Percentiles rank a stretch among this genome's conserved stretches.
phyloP scores from a whole-genome alignment of 208 protist species.

The Crithidia mellificae region DNA sequence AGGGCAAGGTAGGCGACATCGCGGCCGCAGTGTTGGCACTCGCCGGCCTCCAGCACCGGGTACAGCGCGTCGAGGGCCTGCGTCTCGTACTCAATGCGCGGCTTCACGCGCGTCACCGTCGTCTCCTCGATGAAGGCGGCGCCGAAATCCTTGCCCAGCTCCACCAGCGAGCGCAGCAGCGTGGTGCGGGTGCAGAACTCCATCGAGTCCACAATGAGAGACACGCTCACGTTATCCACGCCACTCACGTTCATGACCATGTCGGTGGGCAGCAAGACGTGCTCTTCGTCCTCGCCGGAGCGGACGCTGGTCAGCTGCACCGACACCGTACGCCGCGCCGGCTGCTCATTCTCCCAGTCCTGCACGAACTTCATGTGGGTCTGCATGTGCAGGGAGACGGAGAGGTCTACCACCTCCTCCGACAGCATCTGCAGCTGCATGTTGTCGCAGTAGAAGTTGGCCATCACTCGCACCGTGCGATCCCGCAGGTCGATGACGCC shows the following conservation, averaged over 20 bases:
- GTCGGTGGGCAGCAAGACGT: slow-evolving; percentile 63
- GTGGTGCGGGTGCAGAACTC: slow-evolving; percentile 64
- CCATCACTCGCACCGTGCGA: slow-evolving; percentile 37
- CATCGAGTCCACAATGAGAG: slow-evolving; percentile 48
- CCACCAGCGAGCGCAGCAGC: slow-evolving; percentile 65
- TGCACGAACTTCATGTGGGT: slow-evolving; percentile 39
- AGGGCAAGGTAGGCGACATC: slow-evolving; percentile 39
- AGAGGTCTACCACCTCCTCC: slow-evolving; percentile 70
- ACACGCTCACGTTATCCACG: slow-evolving; percentile 63
- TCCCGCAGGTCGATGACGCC: slow-evolving; percentile 25
- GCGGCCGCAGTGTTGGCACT: slow-evolving; percentile 65
- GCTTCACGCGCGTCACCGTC: slow-evolving; percentile 44
- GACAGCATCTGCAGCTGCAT: slow-evolving; percentile 57
- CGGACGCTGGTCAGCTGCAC: slow-evolving; percentile 53
- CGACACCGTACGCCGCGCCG: slow-evolving; percentile 39
- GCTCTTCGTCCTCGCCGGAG: slow-evolving; percentile 65
- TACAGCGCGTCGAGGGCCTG: slow-evolving; percentile 45
- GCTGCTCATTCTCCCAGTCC: slow-evolving; percentile 49
- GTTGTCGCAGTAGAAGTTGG: slow-evolving; percentile 42
- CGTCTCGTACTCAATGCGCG: slow-evolving; percentile 64
- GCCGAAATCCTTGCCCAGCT: slow-evolving; percentile 72
- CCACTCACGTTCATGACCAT: slow-evolving; percentile 56
- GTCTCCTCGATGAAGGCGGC: slow-evolving; percentile 61
- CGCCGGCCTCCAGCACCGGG: slow-evolving; percentile 40
- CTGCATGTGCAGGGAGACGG: slow-evolving; percentile 53